These are phyloP conservation scores for Cytidiella melzeri DNA, from an alignment of 768 basidiomycete species.

Conservation along the genomic window DNA sequence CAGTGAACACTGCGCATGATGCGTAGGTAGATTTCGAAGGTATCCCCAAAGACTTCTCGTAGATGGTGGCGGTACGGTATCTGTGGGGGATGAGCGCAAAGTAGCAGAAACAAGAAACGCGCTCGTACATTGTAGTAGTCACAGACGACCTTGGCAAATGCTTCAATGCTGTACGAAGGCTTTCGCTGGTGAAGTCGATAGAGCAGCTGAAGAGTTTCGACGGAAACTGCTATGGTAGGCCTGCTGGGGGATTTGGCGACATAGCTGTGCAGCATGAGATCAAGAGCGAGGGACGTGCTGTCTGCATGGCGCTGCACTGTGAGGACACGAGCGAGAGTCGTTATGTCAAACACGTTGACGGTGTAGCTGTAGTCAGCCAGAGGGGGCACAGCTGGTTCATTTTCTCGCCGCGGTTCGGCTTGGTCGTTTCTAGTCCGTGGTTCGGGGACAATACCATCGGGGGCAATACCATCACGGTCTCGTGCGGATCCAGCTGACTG, in stretches of 20 bases:
- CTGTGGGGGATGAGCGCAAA: too few species aligned
- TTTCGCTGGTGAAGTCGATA: constrained; percentile 4
- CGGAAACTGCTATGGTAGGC: constrained; percentile 6
- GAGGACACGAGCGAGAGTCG: not conserved
- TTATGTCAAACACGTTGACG: not conserved
- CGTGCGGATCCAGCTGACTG: too few species aligned
- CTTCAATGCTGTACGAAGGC: constrained; percentile 12
- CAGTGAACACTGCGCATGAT: constrained; percentile 28
- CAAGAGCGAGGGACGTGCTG: constrained; percentile 8
- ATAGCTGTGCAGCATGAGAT: constrained; percentile 5
- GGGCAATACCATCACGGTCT: too few species aligned
- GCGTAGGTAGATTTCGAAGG: constrained; percentile 32
- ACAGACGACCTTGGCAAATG: constrained; percentile 11
- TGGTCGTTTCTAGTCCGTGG: too few species aligned
- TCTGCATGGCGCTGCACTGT: not conserved
- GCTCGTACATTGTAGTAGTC: constrained; percentile 10
- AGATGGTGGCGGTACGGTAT: constrained; percentile 21
- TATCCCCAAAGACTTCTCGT: constrained; percentile 22
- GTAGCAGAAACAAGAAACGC: not conserved
- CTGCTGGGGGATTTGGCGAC: too few species aligned
- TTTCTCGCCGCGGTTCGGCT: too few species aligned
- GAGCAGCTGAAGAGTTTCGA: constrained; percentile 7
- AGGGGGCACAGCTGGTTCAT: too few species aligned
- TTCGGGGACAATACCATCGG: too few species aligned
- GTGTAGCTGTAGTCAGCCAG: too few species aligned